A percentile compares a stretch with the other conserved stretches of the same genome.
Evolutionary conservation across 768 basidiomycete species (phyloP).

Genomic region (Rossbeevera mucosa): DNA sequence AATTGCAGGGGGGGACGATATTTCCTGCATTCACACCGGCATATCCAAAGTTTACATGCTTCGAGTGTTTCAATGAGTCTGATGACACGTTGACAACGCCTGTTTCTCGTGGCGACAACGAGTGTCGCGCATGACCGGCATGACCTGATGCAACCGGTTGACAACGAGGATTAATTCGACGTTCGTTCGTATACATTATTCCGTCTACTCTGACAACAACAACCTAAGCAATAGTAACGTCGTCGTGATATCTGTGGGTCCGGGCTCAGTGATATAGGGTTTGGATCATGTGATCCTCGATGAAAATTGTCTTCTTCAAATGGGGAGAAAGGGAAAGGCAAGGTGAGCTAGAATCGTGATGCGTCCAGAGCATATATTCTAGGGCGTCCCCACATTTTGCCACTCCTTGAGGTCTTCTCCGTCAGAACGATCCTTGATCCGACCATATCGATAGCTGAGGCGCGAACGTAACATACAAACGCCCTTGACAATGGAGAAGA

Average conservation of each 20-base stretch:
- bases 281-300: background rate
- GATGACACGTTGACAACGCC: background rate
- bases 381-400: conserved; percentile 35
- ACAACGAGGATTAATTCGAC: background rate
- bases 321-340: background rate
- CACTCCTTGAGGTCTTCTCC: conserved; percentile 40
- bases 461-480: conserved; percentile 37
- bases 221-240: background rate
- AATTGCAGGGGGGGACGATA: no score
- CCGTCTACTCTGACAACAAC: background rate
- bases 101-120: background rate
- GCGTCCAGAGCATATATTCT: conserved; percentile 14
- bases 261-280: background rate
- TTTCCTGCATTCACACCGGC: no score
- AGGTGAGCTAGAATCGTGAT: background rate
- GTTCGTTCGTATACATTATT: background rate
- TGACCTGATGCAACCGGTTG: background rate
- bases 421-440: conserved; percentile 3
- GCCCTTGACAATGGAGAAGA: conserved; percentile 48
- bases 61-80: no score
- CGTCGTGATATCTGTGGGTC: background rate
- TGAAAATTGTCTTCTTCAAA: background rate
- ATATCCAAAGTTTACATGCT: no score
- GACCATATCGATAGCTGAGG: conserved; percentile 19
- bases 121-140: background rate